Evolutionary conservation across 495 filamentous ascomycete species (phyloP), one percentile per base, ranked within the genome.

Genomic region (Chaetomidium leptoderma): DNA sequence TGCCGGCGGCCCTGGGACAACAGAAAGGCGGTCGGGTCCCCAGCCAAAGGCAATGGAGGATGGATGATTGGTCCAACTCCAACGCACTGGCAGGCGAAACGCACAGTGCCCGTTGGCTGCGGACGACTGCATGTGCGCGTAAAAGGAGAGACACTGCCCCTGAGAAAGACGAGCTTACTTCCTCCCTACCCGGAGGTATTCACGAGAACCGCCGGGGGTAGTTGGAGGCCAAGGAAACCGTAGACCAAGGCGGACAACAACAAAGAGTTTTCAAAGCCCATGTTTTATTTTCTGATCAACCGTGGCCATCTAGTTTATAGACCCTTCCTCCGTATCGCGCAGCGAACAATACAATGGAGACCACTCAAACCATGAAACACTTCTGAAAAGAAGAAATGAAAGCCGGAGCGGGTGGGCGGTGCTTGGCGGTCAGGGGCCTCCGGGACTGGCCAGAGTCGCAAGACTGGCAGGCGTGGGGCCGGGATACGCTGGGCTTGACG

Each of bases 311-410:
- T n/a, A n/a, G n/a, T n/a, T n/a, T n/a, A n/a, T n/a, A n/a, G n/a
- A n/a, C n/a, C n/a, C n/a, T n/a, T n/a, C n/a, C n/a, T n/a, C n/a
- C n/a, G n/a, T n/a, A n/a, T n/a, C n/a, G n/a, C n/a, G n/a, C n/a
- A n/a, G n/a, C n/a, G n/a, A n/a, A n/a, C n/a, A n/a, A n/a, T 7
- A 16, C 21, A 29, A 47, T 48, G 43, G 53, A 42, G 44, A 48
- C 43, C 30, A 33, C 24, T 49, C 44, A 56, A 49, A 47, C 39
- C 53, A 23, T 47, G 59, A 61, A 57, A 57, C 59, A 57, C 3
- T 48, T 42, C 45, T 39, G 36, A 54, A 55, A 52, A 48, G 43
- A 50, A 47, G 37, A 54, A 46, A 60, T 55, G 43, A 53, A n/a
- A 17, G 30, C 33, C 17, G 36, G 47, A 32, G 55, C 36, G 6